Evolutionary conservation across 2,329 filamentous ascomycete genomes (phyloP).

Genomic region (Ophiocordyceps camponoti-leonardi): DNA sequence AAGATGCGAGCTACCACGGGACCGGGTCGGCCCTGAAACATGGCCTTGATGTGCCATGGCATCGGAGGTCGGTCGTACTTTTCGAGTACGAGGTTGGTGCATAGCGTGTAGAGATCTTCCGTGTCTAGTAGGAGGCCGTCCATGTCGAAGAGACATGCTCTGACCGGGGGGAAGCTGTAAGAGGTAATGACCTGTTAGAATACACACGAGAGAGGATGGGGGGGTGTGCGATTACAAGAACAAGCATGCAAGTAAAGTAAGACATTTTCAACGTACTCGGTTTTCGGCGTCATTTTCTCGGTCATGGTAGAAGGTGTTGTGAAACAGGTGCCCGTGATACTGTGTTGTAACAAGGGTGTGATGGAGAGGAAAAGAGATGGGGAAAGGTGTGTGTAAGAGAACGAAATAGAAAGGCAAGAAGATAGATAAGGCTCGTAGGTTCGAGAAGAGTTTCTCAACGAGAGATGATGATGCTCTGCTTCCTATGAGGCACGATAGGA

Average conservation of each 20-base stretch:
- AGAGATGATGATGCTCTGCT: too few species aligned
- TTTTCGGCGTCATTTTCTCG: conserved; percentile 22
- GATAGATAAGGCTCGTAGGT: too few species aligned
- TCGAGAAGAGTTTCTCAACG: too few species aligned
- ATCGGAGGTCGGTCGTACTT: conserved; percentile 57
- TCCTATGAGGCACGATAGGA: too few species aligned
- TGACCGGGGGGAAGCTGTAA: conserved; percentile 55
- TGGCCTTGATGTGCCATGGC: conserved; percentile 91
- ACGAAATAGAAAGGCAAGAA: too few species aligned
- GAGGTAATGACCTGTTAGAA: not conserved
- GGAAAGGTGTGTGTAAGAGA: too few species aligned
- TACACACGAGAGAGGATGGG: not conserved
- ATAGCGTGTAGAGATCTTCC: conserved; percentile 74
- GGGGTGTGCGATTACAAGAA: not conserved
- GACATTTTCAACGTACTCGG: conserved; percentile 30
- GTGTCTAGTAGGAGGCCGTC: conserved; percentile 90
- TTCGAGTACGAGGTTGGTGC: conserved; percentile 66
- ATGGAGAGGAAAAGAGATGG: too few species aligned
- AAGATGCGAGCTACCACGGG: conserved; percentile 36
- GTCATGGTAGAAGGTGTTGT: not conserved
- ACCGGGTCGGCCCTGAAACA: conserved; percentile 47
- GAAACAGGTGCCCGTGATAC: too few species aligned
- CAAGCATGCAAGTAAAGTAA: not conserved
- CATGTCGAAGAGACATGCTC: conserved; percentile 97
- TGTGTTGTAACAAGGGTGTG: too few species aligned